These are phyloP conservation scores for Discostella pseudostelligera DNA, from an alignment of 108 stramenopile genomes.

Conservation along the genomic window DNA sequence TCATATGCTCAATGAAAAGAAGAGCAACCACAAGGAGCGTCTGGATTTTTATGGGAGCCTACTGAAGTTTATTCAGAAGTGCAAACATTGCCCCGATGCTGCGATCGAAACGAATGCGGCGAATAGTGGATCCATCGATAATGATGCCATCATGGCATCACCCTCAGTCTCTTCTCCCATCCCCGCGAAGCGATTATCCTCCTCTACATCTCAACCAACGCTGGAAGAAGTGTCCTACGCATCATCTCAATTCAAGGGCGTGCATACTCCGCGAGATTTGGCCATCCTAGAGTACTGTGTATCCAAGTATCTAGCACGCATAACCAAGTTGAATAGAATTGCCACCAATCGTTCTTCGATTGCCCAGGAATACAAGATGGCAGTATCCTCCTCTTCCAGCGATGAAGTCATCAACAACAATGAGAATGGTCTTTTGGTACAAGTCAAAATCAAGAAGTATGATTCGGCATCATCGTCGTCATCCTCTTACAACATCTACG, in stretches of 20 bases:
- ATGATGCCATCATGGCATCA: background rate
- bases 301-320: conserved; percentile 26
- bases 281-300: conserved; percentile 66
- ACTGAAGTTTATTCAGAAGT: conserved; percentile 54
- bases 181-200: conserved; percentile 3
- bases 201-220: background rate
- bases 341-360: conserved; percentile 25
- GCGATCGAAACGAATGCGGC: too few relatives aligned
- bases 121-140: too few relatives aligned
- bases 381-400: background rate
- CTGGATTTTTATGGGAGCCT: conserved; percentile 53
- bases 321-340: conserved; percentile 8
- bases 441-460: conserved; percentile 51
- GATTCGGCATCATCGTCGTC: background rate
- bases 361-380: conserved; percentile 6
- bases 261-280: conserved; percentile 52
- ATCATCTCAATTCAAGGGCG: conserved; percentile 50
- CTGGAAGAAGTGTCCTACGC: conserved; percentile 49
- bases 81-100: conserved; percentile 50
- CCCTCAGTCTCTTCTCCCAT: background rate
- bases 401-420: conserved; percentile 10
- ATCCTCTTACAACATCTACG: background rate
- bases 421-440: conserved; percentile 59
- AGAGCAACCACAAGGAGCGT: conserved; percentile 39
- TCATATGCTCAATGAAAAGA: conserved; percentile 41